phyloP scores from a whole-genome alignment of 2,329 filamentous ascomycete genomes.

The Lithohypha guttulata region DNA sequence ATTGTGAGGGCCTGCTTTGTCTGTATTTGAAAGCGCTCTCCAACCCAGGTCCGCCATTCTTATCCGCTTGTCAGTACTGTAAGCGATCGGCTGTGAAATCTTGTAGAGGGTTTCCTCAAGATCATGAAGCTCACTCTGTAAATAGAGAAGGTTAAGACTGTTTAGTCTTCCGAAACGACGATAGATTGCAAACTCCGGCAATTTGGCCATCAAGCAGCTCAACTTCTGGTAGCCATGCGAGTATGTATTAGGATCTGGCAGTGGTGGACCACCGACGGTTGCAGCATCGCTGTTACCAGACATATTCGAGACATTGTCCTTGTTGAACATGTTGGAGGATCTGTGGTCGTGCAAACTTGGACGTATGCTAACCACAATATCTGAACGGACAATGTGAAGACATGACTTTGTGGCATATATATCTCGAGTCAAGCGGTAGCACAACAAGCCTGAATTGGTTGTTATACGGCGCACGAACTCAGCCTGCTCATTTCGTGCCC shows the following conservation, averaged over 20 bases:
- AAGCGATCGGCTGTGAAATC: neutral
- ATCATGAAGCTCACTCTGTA: conserved; percentile 6
- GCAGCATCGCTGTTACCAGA: too few species aligned
- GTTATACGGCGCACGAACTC: too few species aligned
- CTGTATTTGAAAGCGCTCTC: neutral
- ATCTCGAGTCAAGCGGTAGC: too few species aligned
- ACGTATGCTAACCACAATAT: too few species aligned
- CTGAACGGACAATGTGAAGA: too few species aligned
- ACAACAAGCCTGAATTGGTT: too few species aligned
- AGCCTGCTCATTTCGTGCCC: too few species aligned
- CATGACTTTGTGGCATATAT: too few species aligned
- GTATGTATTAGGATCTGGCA: neutral
- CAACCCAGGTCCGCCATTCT: neutral
- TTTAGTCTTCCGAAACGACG: conserved; percentile 5
- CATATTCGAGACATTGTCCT: too few species aligned
- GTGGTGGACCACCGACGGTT: neutral
- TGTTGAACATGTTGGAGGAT: too few species aligned
- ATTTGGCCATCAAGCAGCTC: conserved; percentile 3
- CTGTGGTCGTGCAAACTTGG: too few species aligned
- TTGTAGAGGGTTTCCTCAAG: conserved; percentile 5
- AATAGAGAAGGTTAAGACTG: conserved; percentile 8
- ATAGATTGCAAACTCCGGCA: conserved; percentile 6
- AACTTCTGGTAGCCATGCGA: conserved; percentile 7
- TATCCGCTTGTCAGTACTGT: neutral
- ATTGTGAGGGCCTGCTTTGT: neutral